Percentiles rank a stretch among this genome's conserved stretches.
Evolutionary conservation across 2,329 filamentous ascomycete species (phyloP).

Genomic region (Mariannaea sp.): DNA sequence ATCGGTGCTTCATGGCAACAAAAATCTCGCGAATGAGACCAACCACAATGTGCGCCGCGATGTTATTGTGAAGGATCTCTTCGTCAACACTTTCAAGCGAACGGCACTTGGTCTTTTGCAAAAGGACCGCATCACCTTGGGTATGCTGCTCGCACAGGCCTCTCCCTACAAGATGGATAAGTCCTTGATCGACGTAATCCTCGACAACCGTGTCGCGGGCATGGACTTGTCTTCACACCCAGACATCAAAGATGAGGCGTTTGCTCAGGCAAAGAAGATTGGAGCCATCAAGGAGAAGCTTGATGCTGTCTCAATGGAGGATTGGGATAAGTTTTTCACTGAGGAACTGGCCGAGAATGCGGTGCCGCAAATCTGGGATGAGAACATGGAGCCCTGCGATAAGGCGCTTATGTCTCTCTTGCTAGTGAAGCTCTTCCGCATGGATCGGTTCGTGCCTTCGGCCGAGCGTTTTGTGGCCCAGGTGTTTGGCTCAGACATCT

Average conservation of each 20-base stretch:
- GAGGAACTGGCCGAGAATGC: slow-evolving; percentile 87
- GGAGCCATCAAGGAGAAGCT: slow-evolving; percentile 74
- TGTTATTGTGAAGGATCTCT: slow-evolving; percentile 88
- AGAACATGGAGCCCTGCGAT: slow-evolving; percentile 66
- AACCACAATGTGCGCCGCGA: slow-evolving; percentile 82
- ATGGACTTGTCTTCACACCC: slow-evolving; percentile 76
- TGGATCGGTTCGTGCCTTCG: slow-evolving; percentile 91
- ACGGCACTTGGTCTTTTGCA: slow-evolving; percentile 93
- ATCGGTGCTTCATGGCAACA: slow-evolving; percentile 81
- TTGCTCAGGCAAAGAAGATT: slow-evolving; percentile 71
- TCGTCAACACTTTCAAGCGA: slow-evolving; percentile 87
- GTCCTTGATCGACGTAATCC: slow-evolving; percentile 79
- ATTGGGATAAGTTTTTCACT: slow-evolving; percentile 81
- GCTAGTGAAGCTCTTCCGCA: slow-evolving; percentile 90
- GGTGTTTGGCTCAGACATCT: slow-evolving; percentile 82
- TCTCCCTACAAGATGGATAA: slow-evolving; percentile 97
- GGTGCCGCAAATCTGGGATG: slow-evolving; percentile 78
- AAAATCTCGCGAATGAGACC: slow-evolving; percentile 69
- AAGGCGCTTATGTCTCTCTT: slow-evolving; percentile 82
- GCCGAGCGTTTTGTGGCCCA: slow-evolving; percentile 87
- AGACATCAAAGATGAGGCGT: slow-evolving; percentile 68
- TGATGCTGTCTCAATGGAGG: slow-evolving; percentile 61
- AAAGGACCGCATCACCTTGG: slow-evolving; percentile 91
- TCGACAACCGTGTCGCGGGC: slow-evolving; percentile 77
- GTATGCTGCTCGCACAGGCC: slow-evolving; percentile 92